Conservation (phyloP, 2,329 filamentous ascomycete genomes). For the Aspergillus fischeri region DNA sequence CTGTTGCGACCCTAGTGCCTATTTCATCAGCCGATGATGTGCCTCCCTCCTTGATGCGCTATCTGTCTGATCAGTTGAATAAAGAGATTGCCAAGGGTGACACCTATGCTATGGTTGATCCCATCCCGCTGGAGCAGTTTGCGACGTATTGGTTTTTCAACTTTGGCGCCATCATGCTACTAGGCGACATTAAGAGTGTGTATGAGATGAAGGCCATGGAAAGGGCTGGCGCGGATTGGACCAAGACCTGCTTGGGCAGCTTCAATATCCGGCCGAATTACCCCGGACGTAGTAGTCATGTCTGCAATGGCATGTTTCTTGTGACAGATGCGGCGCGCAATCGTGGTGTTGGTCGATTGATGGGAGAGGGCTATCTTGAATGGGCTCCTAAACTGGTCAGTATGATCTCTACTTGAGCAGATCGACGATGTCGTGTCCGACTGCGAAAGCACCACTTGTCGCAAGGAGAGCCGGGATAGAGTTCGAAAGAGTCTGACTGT, state of each 20-base stretch:
- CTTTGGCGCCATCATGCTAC: slow-evolving; percentile 82
- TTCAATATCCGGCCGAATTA: slow-evolving; percentile 96
- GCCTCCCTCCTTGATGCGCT: slow-evolving; percentile 68
- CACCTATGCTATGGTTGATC: slow-evolving; percentile 82
- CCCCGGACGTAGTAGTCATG: slow-evolving; percentile 81
- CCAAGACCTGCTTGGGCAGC: slow-evolving; percentile 75
- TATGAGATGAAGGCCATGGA: slow-evolving; percentile 50
- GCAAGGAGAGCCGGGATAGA: background rate
- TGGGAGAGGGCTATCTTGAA: slow-evolving; percentile 73
- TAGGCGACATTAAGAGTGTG: slow-evolving; percentile 66
- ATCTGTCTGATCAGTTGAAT: slow-evolving; percentile 79
- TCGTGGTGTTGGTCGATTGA: slow-evolving; percentile 68
- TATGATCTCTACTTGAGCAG: slow-evolving; percentile 4
- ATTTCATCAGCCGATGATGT: slow-evolving; percentile 74
- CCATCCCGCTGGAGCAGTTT: slow-evolving; percentile 70
- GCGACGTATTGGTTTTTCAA: slow-evolving; percentile 86
- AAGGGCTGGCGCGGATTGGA: slow-evolving; percentile 66
- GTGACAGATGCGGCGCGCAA: slow-evolving; percentile 70
- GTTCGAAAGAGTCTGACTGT: slow-evolving; percentile 16
- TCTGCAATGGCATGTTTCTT: slow-evolving; percentile 73
- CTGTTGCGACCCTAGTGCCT: slow-evolving; percentile 76
- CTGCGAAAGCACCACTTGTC: background rate
- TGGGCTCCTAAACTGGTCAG: slow-evolving; percentile 64
- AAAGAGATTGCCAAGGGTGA: slow-evolving; percentile 89
- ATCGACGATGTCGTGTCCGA: background rate